phyloP scores from a whole-genome alignment of 2,329 filamentous ascomycete species.

The Cordyceps tenuipes region DNA sequence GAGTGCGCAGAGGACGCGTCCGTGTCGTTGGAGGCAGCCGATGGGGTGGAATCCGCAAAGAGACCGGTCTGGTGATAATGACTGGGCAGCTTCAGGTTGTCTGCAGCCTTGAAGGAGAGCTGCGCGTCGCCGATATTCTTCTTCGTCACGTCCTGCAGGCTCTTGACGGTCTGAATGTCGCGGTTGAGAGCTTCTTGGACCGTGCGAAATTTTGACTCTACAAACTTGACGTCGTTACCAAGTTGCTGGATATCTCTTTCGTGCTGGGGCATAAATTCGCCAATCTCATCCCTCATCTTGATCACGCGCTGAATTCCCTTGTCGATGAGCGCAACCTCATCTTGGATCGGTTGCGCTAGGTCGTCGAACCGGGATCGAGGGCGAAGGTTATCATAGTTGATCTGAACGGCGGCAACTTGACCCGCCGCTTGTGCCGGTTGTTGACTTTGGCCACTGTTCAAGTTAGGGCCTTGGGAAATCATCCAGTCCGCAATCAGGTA shows the following conservation, averaged over 20 bases:
- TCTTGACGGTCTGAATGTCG: conserved; percentile 56
- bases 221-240: conserved; percentile 38
- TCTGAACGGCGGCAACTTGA: conserved; percentile 63
- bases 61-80: conserved; percentile 43
- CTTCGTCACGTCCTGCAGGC: conserved; percentile 49
- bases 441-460: conserved; percentile 1
- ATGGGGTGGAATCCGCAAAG: conserved; percentile 27
- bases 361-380: conserved; percentile 90
- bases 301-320: conserved; percentile 74
- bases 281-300: conserved; percentile 66
- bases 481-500: not conserved
- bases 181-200: conserved; percentile 37
- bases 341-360: conserved; percentile 72
- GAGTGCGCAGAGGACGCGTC: conserved; percentile 29
- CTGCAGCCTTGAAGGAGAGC: conserved; percentile 63
- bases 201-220: conserved; percentile 39
- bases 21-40: conserved; percentile 21
- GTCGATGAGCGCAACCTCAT: conserved; percentile 70
- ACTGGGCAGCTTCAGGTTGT: conserved; percentile 63
- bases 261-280: conserved; percentile 55
- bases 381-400: conserved; percentile 70
- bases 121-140: conserved; percentile 63
- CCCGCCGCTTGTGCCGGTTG: conserved; percentile 21
- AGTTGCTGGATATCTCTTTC: conserved; percentile 40
- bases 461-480: not conserved